Percentiles rank a stretch among this genome's conserved stretches.
Conservation (phyloP, 495 filamentous ascomycete genomes). For the Xylaria nigripes region DNA sequence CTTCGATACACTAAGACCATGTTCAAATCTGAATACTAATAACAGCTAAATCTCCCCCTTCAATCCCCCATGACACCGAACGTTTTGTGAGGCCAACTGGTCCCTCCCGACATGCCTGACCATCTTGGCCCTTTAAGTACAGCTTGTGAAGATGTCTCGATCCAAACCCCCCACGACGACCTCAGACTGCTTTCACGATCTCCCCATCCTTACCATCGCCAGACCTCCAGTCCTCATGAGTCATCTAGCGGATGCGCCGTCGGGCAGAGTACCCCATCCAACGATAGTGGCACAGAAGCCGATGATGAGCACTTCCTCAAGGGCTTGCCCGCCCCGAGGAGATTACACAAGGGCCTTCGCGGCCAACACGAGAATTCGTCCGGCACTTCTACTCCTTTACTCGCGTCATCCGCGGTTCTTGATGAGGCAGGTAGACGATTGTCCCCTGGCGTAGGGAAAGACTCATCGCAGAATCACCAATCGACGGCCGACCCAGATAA, state of each 20-base stretch:
- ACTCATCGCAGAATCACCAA: constrained; percentile 16
- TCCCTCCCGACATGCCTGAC: constrained; percentile 31
- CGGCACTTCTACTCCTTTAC: constrained; percentile 46
- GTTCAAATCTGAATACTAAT: neutral
- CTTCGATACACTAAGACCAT: neutral
- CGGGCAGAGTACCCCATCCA: constrained; percentile 49
- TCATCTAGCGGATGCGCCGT: constrained; percentile 27
- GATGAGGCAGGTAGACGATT: constrained; percentile 43
- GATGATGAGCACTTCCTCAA: constrained; percentile 80
- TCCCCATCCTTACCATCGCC: constrained; percentile 67
- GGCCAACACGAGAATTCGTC: constrained; percentile 43
- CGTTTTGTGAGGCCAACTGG: constrained; percentile 7
- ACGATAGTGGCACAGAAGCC: constrained; percentile 86
- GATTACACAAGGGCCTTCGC: constrained; percentile 66
- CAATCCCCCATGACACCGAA: constrained; percentile 8
- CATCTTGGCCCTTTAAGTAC: constrained; percentile 28
- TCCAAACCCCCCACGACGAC: constrained; percentile 12
- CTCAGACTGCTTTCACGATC: constrained; percentile 58
- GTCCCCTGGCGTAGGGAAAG: constrained; percentile 17
- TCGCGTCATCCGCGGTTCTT: constrained; percentile 49
- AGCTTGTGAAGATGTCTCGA: constrained; percentile 9
- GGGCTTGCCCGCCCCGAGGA: constrained; percentile 69
- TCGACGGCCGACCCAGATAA: constrained; percentile 14
- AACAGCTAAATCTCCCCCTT: neutral
- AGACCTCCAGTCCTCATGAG: constrained; percentile 41